Evolutionary conservation across 1,284 basidiomycete genomes (phyloP).

Genomic region (Xerocomus minutiporus): DNA sequence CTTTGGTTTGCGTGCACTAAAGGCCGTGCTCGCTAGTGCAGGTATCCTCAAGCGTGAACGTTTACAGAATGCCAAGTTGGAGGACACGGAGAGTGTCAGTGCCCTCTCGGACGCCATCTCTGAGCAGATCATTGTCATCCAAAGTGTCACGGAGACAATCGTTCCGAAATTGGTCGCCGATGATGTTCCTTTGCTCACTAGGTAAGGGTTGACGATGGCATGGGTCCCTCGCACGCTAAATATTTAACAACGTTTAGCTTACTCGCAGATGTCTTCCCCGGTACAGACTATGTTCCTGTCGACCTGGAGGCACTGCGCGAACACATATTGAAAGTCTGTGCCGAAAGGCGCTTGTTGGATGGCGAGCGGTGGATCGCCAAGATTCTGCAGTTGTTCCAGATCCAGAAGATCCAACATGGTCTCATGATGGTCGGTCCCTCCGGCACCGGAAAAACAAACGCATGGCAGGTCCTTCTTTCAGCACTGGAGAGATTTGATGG

Average conservation of each 20-base stretch:
- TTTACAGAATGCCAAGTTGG: conserved; percentile 48
- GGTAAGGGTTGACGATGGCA: conserved; percentile 42
- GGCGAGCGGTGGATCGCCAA: conserved; percentile 93
- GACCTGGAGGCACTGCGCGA: conserved; percentile 82
- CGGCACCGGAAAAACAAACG: conserved; percentile 95
- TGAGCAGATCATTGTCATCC: conserved; percentile 96
- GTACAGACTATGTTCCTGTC: conserved; percentile 86
- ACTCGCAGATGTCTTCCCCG: conserved; percentile 96
- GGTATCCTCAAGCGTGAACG: conserved; percentile 96
- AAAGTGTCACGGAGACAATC: conserved; percentile 99
- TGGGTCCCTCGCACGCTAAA: conserved; percentile 6
- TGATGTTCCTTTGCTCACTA: conserved; percentile 91
- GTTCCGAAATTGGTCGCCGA: conserved; percentile 98
- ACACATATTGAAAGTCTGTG: conserved; percentile 85
- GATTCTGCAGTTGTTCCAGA: conserved; percentile 97
- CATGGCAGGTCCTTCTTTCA: conserved; percentile 91
- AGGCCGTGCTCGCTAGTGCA: conserved; percentile 93
- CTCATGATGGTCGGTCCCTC: conserved; percentile 99
- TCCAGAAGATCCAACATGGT: conserved; percentile 99
- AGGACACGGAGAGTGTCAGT: conserved; percentile 43
- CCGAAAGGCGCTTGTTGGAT: conserved; percentile 78
- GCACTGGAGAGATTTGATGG: conserved; percentile 92
- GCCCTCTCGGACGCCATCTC: conserved; percentile 68
- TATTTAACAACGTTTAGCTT: conserved; percentile 49
- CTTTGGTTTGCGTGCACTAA: conserved; percentile 96